A percentile compares a stretch with the other conserved stretches of the same genome.
phyloP scores from a whole-genome alignment of 129 eudicot species.

The Heracleum sosnowskyi region DNA sequence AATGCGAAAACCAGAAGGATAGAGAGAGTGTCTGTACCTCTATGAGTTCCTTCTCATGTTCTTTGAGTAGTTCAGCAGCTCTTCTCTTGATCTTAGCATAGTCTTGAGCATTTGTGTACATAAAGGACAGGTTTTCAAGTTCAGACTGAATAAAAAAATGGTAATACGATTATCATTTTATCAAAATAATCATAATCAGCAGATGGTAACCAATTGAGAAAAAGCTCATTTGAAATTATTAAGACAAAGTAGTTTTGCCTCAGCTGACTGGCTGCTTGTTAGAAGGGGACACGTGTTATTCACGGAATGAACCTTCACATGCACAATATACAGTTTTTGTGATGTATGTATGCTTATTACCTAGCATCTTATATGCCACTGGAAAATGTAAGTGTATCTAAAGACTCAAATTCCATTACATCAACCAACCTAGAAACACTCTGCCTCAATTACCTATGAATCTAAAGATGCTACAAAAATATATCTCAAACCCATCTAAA shows the following conservation, averaged over 20 bases:
- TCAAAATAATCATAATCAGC: neutral
- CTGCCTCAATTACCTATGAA: neutral
- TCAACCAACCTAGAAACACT: neutral
- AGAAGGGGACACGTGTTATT: neutral
- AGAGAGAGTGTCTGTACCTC: constrained; percentile 45
- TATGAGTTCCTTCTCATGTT: constrained; percentile 81
- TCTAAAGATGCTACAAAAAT: neutral
- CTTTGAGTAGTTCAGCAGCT: constrained; percentile 74
- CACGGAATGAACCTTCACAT: neutral
- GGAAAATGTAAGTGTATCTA: neutral
- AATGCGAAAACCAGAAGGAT: neutral
- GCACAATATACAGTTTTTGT: neutral
- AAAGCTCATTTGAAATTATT: neutral
- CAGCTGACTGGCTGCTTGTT: neutral
- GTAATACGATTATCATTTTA: neutral
- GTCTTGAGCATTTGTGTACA: constrained; percentile 94
- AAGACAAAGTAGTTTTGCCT: neutral
- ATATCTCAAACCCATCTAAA: neutral
- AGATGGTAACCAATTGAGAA: neutral
- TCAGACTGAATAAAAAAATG: constrained; percentile 56
- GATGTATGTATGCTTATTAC: neutral
- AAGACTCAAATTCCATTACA: neutral
- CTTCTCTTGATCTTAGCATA: constrained; percentile 75
- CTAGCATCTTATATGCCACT: neutral
- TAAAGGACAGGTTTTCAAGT: constrained; percentile 91